Evolutionary conservation across 2,329 filamentous ascomycete species (phyloP), one percentile per base, ranked within the genome.

Genomic region (Colletotrichum limetticola): DNA sequence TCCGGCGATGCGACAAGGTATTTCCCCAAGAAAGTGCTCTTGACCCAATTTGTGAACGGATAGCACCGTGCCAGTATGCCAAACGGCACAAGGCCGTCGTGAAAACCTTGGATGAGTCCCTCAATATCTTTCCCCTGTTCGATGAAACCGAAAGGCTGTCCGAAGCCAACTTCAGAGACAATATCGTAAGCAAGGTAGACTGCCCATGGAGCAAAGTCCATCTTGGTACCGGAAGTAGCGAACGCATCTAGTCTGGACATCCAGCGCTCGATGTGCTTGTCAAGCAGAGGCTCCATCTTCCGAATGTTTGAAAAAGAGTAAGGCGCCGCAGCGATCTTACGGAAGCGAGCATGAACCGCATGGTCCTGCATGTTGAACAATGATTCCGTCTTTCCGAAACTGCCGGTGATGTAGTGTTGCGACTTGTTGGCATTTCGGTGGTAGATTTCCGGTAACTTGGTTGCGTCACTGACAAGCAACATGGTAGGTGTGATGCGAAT

Each of bases 361-460:
- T 86, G 82, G 58, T 88, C 85, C 72, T 87, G 86, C 85, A 90
- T 90, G 70, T 90, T 90, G 79, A 91, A 90, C 6, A 91, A 76
- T 1, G 83, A 85, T 72, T 90, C 89, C 5, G 83, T 85, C 68
- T 87, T 85, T 19, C 89, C 89, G 75, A 91, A 90, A 28, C 84
- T 87, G 24, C 88, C 89, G 0, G 88, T 87, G 71, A 90, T 88
- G 77, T 91, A 91, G 78, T 90, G 86, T 61, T 88, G 84, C 1
- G 87, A 87, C 77, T 91, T 91, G 79, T 89, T 83, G 5, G 86
- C 88, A 74, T 87, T 82, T 26, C 88, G 85, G 65, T 84, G 83
- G 79, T 91, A 91, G 30, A 91, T 86, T 16, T 85, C 83, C 0
- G 89, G 89, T 2, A 91, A 82, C 76, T 88, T 86, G 1, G 83